Conservation (phyloP, 1,284 basidiomycete species). For the Sanghuangporus sanghuang region DNA sequence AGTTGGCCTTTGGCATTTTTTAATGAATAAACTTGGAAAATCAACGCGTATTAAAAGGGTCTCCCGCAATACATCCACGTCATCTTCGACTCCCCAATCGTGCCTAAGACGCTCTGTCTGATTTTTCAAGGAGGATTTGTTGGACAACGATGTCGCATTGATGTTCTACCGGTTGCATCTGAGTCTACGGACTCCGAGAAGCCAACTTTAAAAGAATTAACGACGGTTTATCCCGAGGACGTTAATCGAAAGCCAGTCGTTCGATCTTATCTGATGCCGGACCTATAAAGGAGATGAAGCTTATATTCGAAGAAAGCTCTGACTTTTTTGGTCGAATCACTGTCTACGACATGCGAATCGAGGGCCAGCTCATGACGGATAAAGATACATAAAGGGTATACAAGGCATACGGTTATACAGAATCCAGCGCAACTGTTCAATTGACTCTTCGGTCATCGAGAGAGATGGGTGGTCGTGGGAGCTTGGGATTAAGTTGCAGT, state of each 20-base stretch:
- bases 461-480: constrained; percentile 7
- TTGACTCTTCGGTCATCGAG: neutral
- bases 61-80: constrained; percentile 71
- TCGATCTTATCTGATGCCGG: constrained; percentile 43
- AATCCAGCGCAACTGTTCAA: neutral
- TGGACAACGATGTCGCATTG: constrained; percentile 55
- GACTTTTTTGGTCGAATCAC: constrained; percentile 76
- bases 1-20: neutral
- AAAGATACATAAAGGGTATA: neutral
- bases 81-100: constrained; percentile 45
- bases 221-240: constrained; percentile 67
- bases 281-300: constrained; percentile 34
- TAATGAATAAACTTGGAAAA: neutral
- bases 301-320: constrained; percentile 73
- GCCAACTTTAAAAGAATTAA: constrained; percentile 41
- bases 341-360: constrained; percentile 58
- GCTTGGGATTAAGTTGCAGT: neutral
- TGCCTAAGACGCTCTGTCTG: constrained; percentile 50
- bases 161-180: constrained; percentile 26
- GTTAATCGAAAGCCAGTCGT: constrained; percentile 64
- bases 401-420: neutral
- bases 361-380: constrained; percentile 29
- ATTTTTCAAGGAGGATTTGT: constrained; percentile 87
- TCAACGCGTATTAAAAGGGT: constrained; percentile 33
- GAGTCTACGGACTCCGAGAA: neutral